Evolutionary conservation across 345 rosid species (phyloP).

Genomic region (Eucalyptus brandiana): DNA sequence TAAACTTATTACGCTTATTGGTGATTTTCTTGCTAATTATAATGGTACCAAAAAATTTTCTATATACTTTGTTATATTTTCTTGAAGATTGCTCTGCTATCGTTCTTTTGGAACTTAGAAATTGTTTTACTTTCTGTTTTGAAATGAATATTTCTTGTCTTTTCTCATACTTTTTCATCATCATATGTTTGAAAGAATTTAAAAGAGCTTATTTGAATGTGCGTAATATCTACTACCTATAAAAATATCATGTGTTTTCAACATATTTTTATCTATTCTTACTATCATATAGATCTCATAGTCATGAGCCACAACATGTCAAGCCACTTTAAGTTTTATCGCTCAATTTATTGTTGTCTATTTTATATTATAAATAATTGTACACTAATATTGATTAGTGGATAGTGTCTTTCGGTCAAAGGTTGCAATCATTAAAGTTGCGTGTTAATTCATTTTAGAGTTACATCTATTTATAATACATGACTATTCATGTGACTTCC

Average conservation of each 20-base stretch:
- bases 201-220: not conserved
- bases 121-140: not conserved
- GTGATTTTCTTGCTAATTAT: too few species aligned
- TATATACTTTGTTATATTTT: too few species aligned
- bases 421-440: not conserved
- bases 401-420: not conserved
- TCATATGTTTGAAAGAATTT: not conserved
- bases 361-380: not conserved
- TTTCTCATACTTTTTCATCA: not conserved
- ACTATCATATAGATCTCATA: not conserved
- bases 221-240: not conserved
- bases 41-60: too few species aligned
- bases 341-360: not conserved
- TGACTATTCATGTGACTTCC: not conserved
- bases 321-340: not conserved
- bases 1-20: too few species aligned
- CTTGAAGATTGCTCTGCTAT: too few species aligned
- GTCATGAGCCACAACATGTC: not conserved
- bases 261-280: not conserved
- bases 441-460: not conserved
- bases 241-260: not conserved
- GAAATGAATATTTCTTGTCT: too few species aligned
- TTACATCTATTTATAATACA: not conserved
- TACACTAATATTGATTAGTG: not conserved
- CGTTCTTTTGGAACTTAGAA: not conserved